These are phyloP conservation scores for Nigrospora oryzae DNA, from an alignment of 2,329 filamentous ascomycete species.

Conservation along the genomic window DNA sequence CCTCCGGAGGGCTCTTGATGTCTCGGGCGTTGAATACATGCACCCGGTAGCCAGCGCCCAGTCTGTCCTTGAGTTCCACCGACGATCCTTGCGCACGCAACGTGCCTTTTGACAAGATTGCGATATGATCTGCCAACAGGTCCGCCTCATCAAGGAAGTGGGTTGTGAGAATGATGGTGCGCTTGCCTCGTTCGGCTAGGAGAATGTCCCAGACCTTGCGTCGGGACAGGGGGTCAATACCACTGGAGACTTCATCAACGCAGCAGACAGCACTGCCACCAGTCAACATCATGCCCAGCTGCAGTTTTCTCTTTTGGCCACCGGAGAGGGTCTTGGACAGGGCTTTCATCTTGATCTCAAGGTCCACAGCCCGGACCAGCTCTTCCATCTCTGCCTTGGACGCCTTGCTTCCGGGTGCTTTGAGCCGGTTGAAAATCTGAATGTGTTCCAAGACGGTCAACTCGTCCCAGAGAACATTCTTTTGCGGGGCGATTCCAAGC, in stretches of 20 bases:
- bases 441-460: conserved; percentile 82
- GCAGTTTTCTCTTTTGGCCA: conserved; percentile 86
- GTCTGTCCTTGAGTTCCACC: conserved; percentile 72
- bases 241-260: conserved; percentile 84
- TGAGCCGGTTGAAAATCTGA: conserved; percentile 73
- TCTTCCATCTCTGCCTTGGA: conserved; percentile 49
- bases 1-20: conserved; percentile 34
- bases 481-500: conserved; percentile 81
- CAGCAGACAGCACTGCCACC: conserved; percentile 83
- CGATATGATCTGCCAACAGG: conserved; percentile 79
- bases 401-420: conserved; percentile 51
- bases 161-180: conserved; percentile 82
- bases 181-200: conserved; percentile 68
- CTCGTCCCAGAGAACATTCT: conserved; percentile 90
- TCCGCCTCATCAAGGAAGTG: conserved; percentile 94
- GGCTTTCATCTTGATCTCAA: conserved; percentile 65
- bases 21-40: conserved; percentile 56
- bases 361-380: conserved; percentile 64
- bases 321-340: conserved; percentile 73
- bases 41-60: conserved; percentile 80
- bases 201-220: conserved; percentile 94
- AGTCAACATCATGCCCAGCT: conserved; percentile 91
- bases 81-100: conserved; percentile 78
- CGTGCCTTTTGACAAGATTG: conserved; percentile 76
- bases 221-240: conserved; percentile 77